Percentiles rank a stretch among this genome's conserved stretches.
These are phyloP conservation scores for Lomentospora prolificans DNA, from an alignment of 2,329 filamentous ascomycete genomes.

Conservation along the genomic window DNA sequence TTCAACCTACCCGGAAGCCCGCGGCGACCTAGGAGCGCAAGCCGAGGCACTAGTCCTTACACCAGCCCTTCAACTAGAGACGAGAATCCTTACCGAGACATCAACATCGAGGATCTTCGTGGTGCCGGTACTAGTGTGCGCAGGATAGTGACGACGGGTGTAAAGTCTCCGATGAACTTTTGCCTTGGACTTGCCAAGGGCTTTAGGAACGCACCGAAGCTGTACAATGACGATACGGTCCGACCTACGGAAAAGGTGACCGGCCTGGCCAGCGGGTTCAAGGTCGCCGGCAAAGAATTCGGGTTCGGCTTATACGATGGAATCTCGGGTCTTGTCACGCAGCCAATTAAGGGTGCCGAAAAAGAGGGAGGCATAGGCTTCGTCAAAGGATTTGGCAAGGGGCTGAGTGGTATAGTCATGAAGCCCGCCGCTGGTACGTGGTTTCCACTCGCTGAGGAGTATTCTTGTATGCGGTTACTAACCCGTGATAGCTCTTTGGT, in stretches of 20 bases:
- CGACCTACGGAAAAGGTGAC: constrained; percentile 72
- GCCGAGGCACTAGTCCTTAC: not conserved
- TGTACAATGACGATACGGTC: constrained; percentile 79
- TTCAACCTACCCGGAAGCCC: not conserved
- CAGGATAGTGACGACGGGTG: constrained; percentile 26
- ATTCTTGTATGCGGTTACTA: too few relatives aligned
- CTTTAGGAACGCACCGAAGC: constrained; percentile 75
- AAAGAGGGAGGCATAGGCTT: constrained; percentile 48
- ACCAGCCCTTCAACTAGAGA: not conserved
- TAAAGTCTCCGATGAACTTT: constrained; percentile 78
- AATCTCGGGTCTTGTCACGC: constrained; percentile 68
- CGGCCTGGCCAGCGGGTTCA: constrained; percentile 64
- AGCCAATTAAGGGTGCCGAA: constrained; percentile 54
- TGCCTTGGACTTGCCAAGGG: constrained; percentile 74
- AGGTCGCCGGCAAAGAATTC: constrained; percentile 69
- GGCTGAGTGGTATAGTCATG: constrained; percentile 68
- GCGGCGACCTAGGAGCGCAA: not conserved
- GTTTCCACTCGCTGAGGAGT: not conserved
- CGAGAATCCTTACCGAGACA: constrained; percentile 2
- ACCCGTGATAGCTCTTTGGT: constrained; percentile 9
- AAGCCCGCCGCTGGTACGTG: constrained; percentile 69
- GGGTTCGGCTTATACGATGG: constrained; percentile 72
- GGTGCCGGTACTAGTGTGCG: constrained; percentile 1
- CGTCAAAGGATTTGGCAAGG: constrained; percentile 72
- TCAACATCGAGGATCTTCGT: constrained; percentile 6